phyloP scores from a whole-genome alignment of 1,284 basidiomycete genomes.

The Porodaedalea pini region DNA sequence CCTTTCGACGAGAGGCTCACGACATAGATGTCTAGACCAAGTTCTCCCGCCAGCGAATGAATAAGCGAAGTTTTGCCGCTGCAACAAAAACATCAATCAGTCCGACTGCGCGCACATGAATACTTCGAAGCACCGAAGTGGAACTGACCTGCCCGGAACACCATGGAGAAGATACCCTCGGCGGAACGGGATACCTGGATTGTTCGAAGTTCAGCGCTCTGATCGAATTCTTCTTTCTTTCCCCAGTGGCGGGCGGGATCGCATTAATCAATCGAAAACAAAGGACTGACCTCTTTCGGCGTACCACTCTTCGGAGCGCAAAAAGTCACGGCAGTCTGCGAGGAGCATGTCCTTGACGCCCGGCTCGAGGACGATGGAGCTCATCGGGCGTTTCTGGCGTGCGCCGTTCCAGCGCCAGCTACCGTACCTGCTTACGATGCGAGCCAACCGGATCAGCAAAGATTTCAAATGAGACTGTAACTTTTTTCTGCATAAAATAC shows the following conservation, averaged over 20 bases:
- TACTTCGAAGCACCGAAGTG: slow-evolving; percentile 23
- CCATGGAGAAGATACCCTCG: slow-evolving; percentile 82
- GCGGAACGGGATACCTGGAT: slow-evolving; percentile 76
- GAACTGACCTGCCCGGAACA: slow-evolving; percentile 70
- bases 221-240: not conserved
- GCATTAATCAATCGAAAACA: slow-evolving; percentile 19
- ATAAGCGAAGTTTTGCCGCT: slow-evolving; percentile 83
- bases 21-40: slow-evolving; percentile 85
- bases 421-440: slow-evolving; percentile 50
- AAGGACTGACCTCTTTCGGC: slow-evolving; percentile 67
- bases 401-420: slow-evolving; percentile 86
- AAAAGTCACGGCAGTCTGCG: slow-evolving; percentile 79
- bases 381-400: slow-evolving; percentile 80
- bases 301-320: slow-evolving; percentile 82
- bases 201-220: slow-evolving; percentile 10
- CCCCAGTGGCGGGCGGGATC: not conserved
- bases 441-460: slow-evolving; percentile 7
- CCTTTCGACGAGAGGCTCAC: slow-evolving; percentile 81
- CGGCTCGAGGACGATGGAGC: slow-evolving; percentile 79
- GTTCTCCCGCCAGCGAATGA: slow-evolving; percentile 80
- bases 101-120: slow-evolving; percentile 22
- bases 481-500: slow-evolving; percentile 27
- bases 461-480: not conserved
- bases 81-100: slow-evolving; percentile 23
- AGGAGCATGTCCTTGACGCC: slow-evolving; percentile 85